phyloP scores from a whole-genome alignment of 2,329 filamentous ascomycete genomes.

The Raffaelea albimanens region DNA sequence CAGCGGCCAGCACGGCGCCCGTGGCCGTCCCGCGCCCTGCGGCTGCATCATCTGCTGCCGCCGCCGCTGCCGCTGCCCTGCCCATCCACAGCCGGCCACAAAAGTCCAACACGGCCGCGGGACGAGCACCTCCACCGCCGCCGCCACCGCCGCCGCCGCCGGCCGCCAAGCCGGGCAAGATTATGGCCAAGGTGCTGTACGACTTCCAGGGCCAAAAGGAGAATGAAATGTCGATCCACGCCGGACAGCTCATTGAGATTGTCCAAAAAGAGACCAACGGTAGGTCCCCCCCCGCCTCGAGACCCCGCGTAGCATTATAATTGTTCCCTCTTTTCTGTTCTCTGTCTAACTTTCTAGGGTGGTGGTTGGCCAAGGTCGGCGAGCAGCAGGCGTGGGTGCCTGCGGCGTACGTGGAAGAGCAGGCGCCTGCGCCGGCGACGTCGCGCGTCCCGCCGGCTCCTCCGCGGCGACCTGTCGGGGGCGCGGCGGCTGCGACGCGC shows the following conservation, averaged over 20 bases:
- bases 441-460: constrained; percentile 60
- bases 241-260: constrained; percentile 77
- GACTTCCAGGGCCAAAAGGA: constrained; percentile 78
- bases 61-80: constrained; percentile 32
- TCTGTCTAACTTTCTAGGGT: constrained; percentile 51
- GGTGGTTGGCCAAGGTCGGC: constrained; percentile 82
- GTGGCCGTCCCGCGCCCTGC: constrained; percentile 17
- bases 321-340: neutral
- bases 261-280: constrained; percentile 94
- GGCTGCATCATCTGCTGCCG: constrained; percentile 18
- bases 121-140: constrained; percentile 51
- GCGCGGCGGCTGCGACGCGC: constrained; percentile 44
- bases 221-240: constrained; percentile 73
- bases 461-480: constrained; percentile 65
- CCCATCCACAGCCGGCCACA: constrained; percentile 34
- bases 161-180: constrained; percentile 56
- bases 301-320: neutral
- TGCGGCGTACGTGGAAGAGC: constrained; percentile 86
- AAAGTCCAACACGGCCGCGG: constrained; percentile 40
- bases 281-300: constrained; percentile 26
- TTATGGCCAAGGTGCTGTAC: constrained; percentile 83
- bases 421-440: constrained; percentile 49
- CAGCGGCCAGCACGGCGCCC: constrained; percentile 7
- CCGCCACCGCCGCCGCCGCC: constrained; percentile 63
- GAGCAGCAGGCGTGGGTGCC: constrained; percentile 83